These are phyloP conservation scores for Chytriomyces sp. DNA, from an alignment of 192 early-diverging fungal species.

Conservation along the genomic window DNA sequence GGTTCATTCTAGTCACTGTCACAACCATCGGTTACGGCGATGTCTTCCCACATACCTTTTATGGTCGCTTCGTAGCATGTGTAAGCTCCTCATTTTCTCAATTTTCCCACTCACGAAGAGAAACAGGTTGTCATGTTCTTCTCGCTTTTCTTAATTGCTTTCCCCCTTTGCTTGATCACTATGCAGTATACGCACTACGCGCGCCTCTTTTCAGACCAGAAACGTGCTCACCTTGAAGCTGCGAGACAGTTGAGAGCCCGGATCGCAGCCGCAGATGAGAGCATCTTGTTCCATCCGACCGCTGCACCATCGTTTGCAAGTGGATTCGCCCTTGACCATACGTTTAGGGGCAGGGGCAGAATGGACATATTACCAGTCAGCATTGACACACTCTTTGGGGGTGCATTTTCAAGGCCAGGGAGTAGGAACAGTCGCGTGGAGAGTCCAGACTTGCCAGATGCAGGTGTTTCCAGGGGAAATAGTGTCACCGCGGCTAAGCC, in stretches of 20 bases:
- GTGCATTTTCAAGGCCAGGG: too few species aligned
- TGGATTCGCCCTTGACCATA: too few species aligned
- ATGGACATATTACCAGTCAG: too few species aligned
- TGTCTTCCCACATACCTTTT: background rate
- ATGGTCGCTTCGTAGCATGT: background rate
- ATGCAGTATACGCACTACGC: background rate
- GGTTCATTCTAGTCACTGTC: background rate
- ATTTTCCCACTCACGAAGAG: background rate
- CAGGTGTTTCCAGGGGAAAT: too few species aligned
- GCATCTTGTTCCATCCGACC: too few species aligned
- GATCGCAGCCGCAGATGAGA: too few species aligned
- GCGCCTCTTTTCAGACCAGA: background rate
- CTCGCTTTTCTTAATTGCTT: slow-evolving; percentile 7
- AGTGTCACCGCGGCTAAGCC: too few species aligned
- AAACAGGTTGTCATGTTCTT: slow-evolving; percentile 12
- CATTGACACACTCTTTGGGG: too few species aligned
- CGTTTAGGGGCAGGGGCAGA: too few species aligned
- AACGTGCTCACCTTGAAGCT: background rate
- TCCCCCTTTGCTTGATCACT: slow-evolving; percentile 16
- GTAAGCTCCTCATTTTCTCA: background rate
- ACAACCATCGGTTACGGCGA: slow-evolving; percentile 16
- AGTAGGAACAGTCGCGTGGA: too few species aligned
- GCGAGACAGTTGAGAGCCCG: background rate
- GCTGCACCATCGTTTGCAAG: too few species aligned
- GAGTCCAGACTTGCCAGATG: too few species aligned